Base-by-base conservation (phyloP, 352 stramenopile genomes). In the Pythium oligandrum region DNA sequence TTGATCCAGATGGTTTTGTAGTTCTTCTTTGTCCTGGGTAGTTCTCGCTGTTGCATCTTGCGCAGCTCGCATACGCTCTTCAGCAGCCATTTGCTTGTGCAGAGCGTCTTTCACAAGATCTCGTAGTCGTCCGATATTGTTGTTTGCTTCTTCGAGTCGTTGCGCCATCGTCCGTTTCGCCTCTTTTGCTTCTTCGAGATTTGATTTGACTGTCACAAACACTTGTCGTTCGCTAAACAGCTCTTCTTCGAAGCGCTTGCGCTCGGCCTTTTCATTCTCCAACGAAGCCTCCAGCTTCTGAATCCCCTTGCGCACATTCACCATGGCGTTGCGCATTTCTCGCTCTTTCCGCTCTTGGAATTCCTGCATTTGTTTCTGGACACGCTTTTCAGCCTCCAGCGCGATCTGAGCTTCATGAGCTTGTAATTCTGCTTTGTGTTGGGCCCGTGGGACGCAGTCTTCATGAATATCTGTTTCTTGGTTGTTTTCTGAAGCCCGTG, bases 301-400 rank as follows among this genome's bases (percentile, higher is more conserved):
- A 48, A 88, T 88, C 0, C 77, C 78, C 45, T 80, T 86, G 8
- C 80, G 68, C 36, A 90, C 72, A 40, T 84, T 90, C 3, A 83
- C 75, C 77, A 90, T 88, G 1, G 75, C 80, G 31, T 72, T 69
- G 1, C 75, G 71, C 39, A 88, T 75, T 49, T 90, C 80, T 32
- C 60, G 63, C 40, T 88, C 77, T 49, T 90, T 90, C 9, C 67
- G 63, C 17, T 76, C 64, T 56, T 88, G 69, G 9, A 83, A 86
- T n/a, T 90, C 72, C 6, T 69, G 57, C 35, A 86, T 70, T 2
- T 76, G 55, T 30, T 72, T 75, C 45, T 88, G 73, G 6, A 85
- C 38, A 4, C 64, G 53, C 45, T 86, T 70, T 48, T 90, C 77
- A 1, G 63, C 62, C 38, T 70, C 64, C 8, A 90, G 64, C 3